Conservation (phyloP, 257 asterid species). For the Scutellaria baicalensis region DNA sequence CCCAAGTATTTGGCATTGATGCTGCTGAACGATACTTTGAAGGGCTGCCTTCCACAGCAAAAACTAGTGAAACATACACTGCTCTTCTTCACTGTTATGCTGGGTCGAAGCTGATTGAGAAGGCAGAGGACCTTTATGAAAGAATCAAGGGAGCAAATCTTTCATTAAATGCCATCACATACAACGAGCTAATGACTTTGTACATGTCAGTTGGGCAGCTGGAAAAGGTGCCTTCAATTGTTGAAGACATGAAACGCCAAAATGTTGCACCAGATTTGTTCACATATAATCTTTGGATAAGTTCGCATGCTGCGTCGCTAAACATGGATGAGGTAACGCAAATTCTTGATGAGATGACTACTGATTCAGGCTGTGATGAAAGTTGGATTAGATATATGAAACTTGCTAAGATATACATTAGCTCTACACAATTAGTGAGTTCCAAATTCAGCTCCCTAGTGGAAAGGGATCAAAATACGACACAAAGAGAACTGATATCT, state of each 20-base stretch:
- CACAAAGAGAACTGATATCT: slow-evolving; percentile 79
- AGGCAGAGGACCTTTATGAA: slow-evolving; percentile 66
- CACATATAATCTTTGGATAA: slow-evolving; percentile 78
- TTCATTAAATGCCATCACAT: slow-evolving; percentile 62
- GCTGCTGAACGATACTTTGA: slow-evolving; percentile 93
- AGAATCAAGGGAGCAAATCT: slow-evolving; percentile 56
- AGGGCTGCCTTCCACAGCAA: slow-evolving; percentile 51
- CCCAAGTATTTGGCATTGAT: slow-evolving; percentile 85
- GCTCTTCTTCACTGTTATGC: slow-evolving; percentile 94
- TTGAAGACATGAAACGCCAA: slow-evolving; percentile 58
- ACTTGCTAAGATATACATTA: slow-evolving; percentile 57
- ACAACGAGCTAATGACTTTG: slow-evolving; percentile 87
- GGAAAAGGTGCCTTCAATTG: slow-evolving; percentile 56
- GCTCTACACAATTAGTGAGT: slow-evolving; percentile 46
- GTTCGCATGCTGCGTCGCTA: slow-evolving; percentile 77
- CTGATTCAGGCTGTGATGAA: slow-evolving; percentile 37
- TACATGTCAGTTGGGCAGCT: slow-evolving; percentile 79
- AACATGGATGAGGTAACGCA: slow-evolving; percentile 52
- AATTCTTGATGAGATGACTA: slow-evolving; percentile 60
- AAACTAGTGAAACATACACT: slow-evolving; percentile 82
- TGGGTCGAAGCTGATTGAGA: slow-evolving; percentile 44
- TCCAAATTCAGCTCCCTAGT: slow-evolving; percentile 42
- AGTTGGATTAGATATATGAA: slow-evolving; percentile 62
- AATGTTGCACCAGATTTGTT: slow-evolving; percentile 60
- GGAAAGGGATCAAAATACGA: slow-evolving; percentile 56